These are phyloP conservation scores for Berkeleyomyces basicola DNA, from an alignment of 2,329 filamentous ascomycete species.

Conservation along the genomic window DNA sequence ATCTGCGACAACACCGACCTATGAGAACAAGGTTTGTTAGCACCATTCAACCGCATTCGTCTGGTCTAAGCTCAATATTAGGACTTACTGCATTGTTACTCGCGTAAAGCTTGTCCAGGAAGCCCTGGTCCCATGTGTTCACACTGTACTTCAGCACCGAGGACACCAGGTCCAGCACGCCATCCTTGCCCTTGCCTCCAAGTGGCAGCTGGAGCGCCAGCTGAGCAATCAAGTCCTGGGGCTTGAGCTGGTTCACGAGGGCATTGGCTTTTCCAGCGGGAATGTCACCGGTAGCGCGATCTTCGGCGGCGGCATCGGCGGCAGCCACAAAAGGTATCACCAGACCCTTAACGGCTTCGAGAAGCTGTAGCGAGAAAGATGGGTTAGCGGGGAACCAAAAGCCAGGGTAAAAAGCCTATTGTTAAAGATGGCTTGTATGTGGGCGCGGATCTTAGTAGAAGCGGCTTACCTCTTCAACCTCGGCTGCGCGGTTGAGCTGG, in stretches of 20 bases:
- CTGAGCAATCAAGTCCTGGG: constrained; percentile 37
- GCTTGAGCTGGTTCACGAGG: constrained; percentile 46
- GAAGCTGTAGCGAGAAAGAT: constrained; percentile 33
- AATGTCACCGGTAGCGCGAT: constrained; percentile 28
- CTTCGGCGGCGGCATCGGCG: constrained; percentile 41
- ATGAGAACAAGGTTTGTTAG: neutral
- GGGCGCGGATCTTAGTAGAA: neutral
- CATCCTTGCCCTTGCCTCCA: constrained; percentile 39
- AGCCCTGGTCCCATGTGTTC: constrained; percentile 98
- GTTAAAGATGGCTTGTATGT: neutral
- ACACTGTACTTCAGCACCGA: constrained; percentile 70
- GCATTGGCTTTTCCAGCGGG: constrained; percentile 31
- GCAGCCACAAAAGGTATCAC: constrained; percentile 53
- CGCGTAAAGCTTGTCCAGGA: constrained; percentile 89
- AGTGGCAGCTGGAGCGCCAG: constrained; percentile 41
- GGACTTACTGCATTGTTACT: constrained; percentile 59
- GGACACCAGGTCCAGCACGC: constrained; percentile 53
- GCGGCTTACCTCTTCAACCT: constrained; percentile 29
- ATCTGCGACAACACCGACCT: constrained; percentile 72
- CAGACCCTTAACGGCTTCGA: constrained; percentile 48
- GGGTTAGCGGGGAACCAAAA: neutral
- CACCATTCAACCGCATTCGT: constrained; percentile 7
- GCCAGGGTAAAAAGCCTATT: neutral
- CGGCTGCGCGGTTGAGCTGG: constrained; percentile 24
- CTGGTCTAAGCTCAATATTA: neutral